Evolutionary conservation across 1,139 yeast genomes (phyloP).

Genomic region (Taphrina communis): DNA sequence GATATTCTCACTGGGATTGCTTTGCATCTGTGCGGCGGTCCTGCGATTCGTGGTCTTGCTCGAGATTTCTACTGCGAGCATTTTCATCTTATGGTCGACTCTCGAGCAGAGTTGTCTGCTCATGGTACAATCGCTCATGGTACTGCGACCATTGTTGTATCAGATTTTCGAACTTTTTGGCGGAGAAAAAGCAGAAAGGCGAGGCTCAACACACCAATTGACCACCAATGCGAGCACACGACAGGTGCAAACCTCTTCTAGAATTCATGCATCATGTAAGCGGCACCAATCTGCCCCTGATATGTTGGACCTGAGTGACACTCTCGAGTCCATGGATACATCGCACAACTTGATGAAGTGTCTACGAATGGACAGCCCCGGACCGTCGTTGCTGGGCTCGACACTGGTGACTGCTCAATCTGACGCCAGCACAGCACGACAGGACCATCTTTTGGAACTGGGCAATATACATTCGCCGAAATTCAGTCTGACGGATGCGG

Average conservation of each 20-base stretch:
- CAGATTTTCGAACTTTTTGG: neutral
- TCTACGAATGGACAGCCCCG: neutral
- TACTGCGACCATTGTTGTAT: slow-evolving; percentile 6
- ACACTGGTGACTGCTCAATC: neutral
- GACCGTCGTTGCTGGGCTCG: neutral
- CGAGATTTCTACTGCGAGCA: slow-evolving; percentile 1
- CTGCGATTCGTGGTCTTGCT: slow-evolving; percentile 4
- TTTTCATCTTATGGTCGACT: slow-evolving; percentile 9
- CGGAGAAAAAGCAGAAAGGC: neutral
- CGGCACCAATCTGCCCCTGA: neutral
- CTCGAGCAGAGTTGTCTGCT: slow-evolving; percentile 21
- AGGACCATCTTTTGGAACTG: neutral
- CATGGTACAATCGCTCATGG: slow-evolving; percentile 19
- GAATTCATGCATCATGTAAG: neutral
- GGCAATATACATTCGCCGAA: neutral
- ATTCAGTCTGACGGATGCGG: neutral
- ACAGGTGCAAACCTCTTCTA: neutral
- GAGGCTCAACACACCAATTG: neutral
- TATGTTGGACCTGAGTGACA: neutral
- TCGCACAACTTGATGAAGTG: neutral
- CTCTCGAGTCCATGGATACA: neutral
- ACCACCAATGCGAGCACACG: neutral
- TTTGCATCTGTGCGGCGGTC: slow-evolving; percentile 1
- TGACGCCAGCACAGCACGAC: neutral
- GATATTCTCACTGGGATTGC: slow-evolving; percentile 11